phyloP scores from a whole-genome alignment of 2,329 filamentous ascomycete species.

The Aphanocladium album region DNA sequence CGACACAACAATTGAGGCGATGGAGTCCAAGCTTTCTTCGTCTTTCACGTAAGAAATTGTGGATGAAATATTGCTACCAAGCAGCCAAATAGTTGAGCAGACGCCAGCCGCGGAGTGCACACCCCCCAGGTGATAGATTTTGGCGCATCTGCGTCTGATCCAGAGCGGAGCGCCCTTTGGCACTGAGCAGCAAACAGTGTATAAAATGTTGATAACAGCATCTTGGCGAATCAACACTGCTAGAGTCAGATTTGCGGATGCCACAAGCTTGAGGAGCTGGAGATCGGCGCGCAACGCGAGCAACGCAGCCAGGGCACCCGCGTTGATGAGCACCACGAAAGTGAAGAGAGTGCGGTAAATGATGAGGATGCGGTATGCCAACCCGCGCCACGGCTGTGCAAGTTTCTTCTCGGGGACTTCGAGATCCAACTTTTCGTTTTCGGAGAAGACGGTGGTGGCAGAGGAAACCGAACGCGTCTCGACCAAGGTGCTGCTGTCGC shows the following conservation, averaged over 20 bases:
- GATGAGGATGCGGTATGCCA: conserved; percentile 43
- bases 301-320: conserved; percentile 41
- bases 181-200: conserved; percentile 40
- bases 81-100: conserved; percentile 44
- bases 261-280: conserved; percentile 37
- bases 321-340: conserved; percentile 45
- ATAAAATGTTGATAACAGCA: conserved; percentile 47
- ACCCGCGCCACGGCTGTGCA: conserved; percentile 32
- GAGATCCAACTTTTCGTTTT: conserved; percentile 22
- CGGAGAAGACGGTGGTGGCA: conserved; percentile 19
- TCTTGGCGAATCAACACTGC: conserved; percentile 52
- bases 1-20: conserved; percentile 43
- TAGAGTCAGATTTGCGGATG: conserved; percentile 44
- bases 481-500: conserved; percentile 19
- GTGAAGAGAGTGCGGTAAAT: conserved; percentile 54
- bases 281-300: conserved; percentile 29
- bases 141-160: conserved; percentile 43
- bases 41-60: conserved; percentile 28
- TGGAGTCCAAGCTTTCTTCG: not conserved
- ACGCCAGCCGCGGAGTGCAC: conserved; percentile 47
- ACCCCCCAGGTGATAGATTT: conserved; percentile 49
- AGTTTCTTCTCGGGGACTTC: conserved; percentile 38
- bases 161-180: conserved; percentile 42
- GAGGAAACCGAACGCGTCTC: conserved; percentile 28
- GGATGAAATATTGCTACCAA: conserved; percentile 36